These are phyloP conservation scores for Skeletonema costatum DNA, from an alignment of 108 stramenopile species.

Conservation along the genomic window DNA sequence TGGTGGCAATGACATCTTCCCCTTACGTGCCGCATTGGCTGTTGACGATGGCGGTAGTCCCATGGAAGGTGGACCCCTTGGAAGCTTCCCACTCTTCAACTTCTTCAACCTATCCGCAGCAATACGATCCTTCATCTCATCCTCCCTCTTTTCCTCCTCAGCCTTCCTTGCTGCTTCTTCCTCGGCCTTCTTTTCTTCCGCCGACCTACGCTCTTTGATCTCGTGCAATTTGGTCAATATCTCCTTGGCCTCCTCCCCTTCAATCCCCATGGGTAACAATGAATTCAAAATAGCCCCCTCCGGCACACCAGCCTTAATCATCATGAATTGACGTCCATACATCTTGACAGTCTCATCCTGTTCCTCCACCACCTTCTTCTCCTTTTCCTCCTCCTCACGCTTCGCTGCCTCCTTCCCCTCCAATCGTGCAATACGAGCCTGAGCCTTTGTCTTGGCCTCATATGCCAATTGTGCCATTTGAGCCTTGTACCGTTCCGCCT, in stretches of 20 bases:
- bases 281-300: constrained; percentile 42
- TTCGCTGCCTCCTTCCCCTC: constrained; percentile 43
- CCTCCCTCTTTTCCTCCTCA: constrained; percentile 21
- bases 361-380: constrained; percentile 28
- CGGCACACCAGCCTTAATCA: constrained; percentile 55
- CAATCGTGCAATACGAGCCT: constrained; percentile 27
- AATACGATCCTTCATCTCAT: constrained; percentile 41
- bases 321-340: constrained; percentile 47
- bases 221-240: constrained; percentile 26
- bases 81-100: constrained; percentile 28
- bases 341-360: constrained; percentile 43
- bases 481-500: constrained; percentile 38
- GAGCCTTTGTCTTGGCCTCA: constrained; percentile 43
- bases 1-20: background rate
- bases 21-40: background rate
- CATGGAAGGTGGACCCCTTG: background rate
- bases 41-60: constrained; percentile 3
- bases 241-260: constrained; percentile 44
- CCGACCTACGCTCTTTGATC: constrained; percentile 22
- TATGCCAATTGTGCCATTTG: constrained; percentile 51
- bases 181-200: constrained; percentile 27
- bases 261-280: constrained; percentile 38
- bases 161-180: constrained; percentile 22
- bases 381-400: constrained; percentile 38
- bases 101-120: constrained; percentile 33